Base-by-base conservation (phyloP, 2,329 filamentous ascomycete species). In the Lachnum nothofagi region DNA sequence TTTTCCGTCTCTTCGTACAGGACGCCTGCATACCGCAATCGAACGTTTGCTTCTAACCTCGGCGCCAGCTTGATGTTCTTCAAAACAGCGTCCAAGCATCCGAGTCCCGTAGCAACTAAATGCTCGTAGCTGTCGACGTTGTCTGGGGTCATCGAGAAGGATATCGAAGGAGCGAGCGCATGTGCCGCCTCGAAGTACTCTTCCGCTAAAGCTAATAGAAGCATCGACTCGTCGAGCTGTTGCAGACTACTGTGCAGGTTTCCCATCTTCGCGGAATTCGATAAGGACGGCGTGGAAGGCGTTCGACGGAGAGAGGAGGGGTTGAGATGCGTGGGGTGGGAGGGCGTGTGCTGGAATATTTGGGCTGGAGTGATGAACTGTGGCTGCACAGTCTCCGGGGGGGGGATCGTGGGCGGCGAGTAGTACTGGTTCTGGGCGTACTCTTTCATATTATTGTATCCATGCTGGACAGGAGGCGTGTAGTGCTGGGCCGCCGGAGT, bases 1-100 rank as follows among this genome's bases (percentile, higher is more conserved):
- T 90, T 90, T 27, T 87, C 83, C 2, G 86, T 91, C 68, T 91
- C 87, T 54, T 88, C 63, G 31, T 82, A 77, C 20, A 91, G 67
- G 5, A 91, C 70, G 27, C 78, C 80, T 1, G 86, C 86, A 66
- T 90, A 89, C 60, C 84, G 77, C 35, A 91, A 67, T 23, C 84
- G 78, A 44, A 89, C 70, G 47, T 78, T 78, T 8, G 85, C 86
- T 64, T 91, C 86, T 39, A 81, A 71, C 14, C 83, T 77, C 3
- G 86, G 83, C 17, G 76, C 68, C 16, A 86, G 68, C 49, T 76
- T 75, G 37, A 72, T 73, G 42, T 77, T 81, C 52, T 80, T 81
- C 51, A 91, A 67, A 2, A 82, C 80, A 10, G 82, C 76, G 54
- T 90, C 85, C 49, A 91, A 74, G 63, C 86, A 91, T 3, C 79